Evolutionary conservation across 2,329 filamentous ascomycete species (phyloP), one percentile per base, ranked within the genome.

Genomic region (Cordyceps javanica): DNA sequence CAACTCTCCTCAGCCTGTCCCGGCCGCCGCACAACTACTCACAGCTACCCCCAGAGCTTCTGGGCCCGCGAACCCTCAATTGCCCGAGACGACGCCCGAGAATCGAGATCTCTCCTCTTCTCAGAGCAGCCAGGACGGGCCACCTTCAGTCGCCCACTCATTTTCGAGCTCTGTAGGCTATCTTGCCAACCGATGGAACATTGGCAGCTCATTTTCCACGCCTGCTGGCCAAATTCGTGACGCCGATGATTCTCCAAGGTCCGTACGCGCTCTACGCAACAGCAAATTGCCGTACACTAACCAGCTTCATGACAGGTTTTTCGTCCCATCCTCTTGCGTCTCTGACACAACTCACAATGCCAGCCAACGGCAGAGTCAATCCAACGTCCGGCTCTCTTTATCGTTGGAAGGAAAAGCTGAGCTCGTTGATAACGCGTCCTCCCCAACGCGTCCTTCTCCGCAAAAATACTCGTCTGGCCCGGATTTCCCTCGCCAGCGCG

Each of bases 331-430:
- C 1, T 72, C 73, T 49, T 74, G 71, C 62, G 73, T 76, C 9
- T 72, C 73, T 23, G 70, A 70, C 48, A 68, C 71, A n/a, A 74
- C 76, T 67, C 74, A 55, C 67, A 70, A 50, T 70, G 69, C 50
- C 10, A 53, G 44, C 36, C 58, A 51, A 26, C 62, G 60, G 61
- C 73, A 70, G 52, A 72, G 73, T 45, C 72, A 73, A 49, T 73
- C 77, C n/a, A 80, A 82, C 28, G 81, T 96, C 58, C 86, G 91
- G 50, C 79, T 97, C 28, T 91, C 90, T 2, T 85, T 94, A 67
- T 94, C 90, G 19, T 81, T 92, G 32, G 91, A 97, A 67, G 93
- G 93, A 63, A 93, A 92, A 68, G 93, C 93, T n/a, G 88, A 93
- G 66, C 79, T 97, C 53, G 83, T 92, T 23, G 52, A 56, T 11